Base-by-base conservation (phyloP, 129 eudicot species). In the Scalesia atractyloides region DNA sequence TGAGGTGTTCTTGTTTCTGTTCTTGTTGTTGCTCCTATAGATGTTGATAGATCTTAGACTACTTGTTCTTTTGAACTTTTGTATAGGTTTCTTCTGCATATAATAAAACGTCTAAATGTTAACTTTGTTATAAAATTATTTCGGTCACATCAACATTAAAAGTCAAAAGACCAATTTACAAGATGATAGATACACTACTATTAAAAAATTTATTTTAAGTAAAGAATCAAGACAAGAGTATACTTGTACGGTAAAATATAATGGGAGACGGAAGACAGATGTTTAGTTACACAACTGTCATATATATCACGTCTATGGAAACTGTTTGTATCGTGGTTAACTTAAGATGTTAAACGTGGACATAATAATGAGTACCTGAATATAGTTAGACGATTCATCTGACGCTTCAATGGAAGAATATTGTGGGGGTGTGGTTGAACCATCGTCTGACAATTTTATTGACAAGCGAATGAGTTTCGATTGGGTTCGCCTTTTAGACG, bases 1-100 rank as follows among this genome's bases (percentile, higher is more conserved):
- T 17, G 86, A 64, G 80, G 60, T 88, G 66, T 76, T 77, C 49
- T 80, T 78, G 67, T 72, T 78, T 14, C 26, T 22, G 26, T 22
- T 73, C 73, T 80, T 78, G 67, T 72, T 78, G 20, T 70, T 78
- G 82, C 65, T 93, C 63, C 78, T 72, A 17, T 87, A 58, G 68
- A 84, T 66, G 52, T 85, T 82, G 78, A 73, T 83, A 30, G 80
- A 79, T 73, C 89, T 89, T 73, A 80, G 6, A 73, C 88, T 88
- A 61, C 92, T 69, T n/a, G 83, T 69, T 65, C 87, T 86, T 48
- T 86, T 66, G 43, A 78, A 59, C 73, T 78, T 83, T 37, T 77
- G 83, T 69, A 26, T 71, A 43, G 77, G 58, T 78, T 78, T 78
- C 82, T 78, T 66, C 72, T 41, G 46, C 46, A 2, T 41, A 11